Base-by-base conservation (phyloP, 2,329 filamentous ascomycete genomes). In the Escovopsis sp. region DNA sequence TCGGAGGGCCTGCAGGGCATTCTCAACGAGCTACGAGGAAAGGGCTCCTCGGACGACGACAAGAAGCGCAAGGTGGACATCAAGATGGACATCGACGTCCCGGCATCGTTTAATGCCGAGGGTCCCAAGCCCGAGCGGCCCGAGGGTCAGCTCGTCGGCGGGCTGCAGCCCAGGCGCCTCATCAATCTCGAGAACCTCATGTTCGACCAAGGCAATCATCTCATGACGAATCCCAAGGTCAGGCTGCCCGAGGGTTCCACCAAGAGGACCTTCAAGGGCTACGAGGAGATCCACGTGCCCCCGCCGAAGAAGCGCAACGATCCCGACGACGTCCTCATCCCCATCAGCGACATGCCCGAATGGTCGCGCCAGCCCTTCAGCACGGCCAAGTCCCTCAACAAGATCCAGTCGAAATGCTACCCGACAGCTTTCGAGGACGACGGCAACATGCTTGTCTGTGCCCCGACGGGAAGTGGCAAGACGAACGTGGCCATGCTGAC, bases 161-260 rank as follows among this genome's bases (percentile, higher is more conserved):
- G 85, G 12, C 65, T 98, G 27, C 82, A 90, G 49, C 90, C 92
- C 3, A 78, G 78, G 45, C 84, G 83, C 52, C 63, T 85, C 31
- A 85, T 98, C 54, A 96, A 96, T 53, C 66, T 98, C 35, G 88
- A 98, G 39, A 96, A 96, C 49, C 72, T 98, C 25, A 72, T 94
- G 27, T 98, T 98, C 53, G 90, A 96, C 47, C 88, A 96, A 58
- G 90, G 90, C 35, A 98, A 96, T 50, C 90, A 98, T 63, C 69
- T 98, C 30, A 98, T 96, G 88, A 96, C 90, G n/a, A 98, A 98
- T 49, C 82, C 86, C 6, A 94, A 86, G 52, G 90, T 98, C 32
- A 80, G 82, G 43, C 68, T 98, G 15, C 90, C 90, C 0, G 85
- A 94, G 53, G 90, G 90, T 10, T 94, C 90, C 2, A 94, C 84